A percentile compares a stretch with the other conserved stretches of the same genome.
phyloP scores from a whole-genome alignment of 2,329 filamentous ascomycete genomes.

The Colletotrichum zoysiae region DNA sequence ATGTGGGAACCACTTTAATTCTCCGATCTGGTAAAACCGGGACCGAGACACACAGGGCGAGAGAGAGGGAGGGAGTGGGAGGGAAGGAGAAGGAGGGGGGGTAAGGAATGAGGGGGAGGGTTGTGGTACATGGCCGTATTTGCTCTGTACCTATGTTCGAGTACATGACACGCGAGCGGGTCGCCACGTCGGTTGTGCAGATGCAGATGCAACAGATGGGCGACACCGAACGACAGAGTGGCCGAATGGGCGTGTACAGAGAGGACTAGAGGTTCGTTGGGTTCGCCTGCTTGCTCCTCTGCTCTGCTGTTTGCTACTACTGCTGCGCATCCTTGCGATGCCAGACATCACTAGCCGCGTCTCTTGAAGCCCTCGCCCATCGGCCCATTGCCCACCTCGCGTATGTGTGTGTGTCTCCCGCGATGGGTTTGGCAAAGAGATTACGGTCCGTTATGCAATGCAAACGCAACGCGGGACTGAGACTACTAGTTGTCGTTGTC shows the following conservation, averaged over 20 bases:
- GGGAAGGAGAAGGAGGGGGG: constrained; percentile 4
- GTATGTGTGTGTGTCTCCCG: constrained; percentile 4
- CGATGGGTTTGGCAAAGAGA: constrained; percentile 4
- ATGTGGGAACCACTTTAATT: constrained; percentile 38
- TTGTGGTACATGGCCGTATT: constrained; percentile 18
- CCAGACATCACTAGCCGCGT: constrained; percentile 39
- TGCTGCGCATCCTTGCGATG: constrained; percentile 29
- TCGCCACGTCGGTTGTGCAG: constrained; percentile 39
- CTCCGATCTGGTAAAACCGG: constrained; percentile 37
- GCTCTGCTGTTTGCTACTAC: constrained; percentile 2
- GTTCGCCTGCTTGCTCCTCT: constrained; percentile 3
- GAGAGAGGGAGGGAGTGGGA: not conserved
- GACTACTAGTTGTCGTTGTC: not conserved
- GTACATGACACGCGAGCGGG: constrained; percentile 22
- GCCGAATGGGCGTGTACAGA: constrained; percentile 28
- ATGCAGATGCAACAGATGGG: constrained; percentile 39
- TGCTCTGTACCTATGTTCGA: constrained; percentile 24
- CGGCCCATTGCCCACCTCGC: not conserved
- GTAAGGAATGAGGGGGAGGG: not conserved
- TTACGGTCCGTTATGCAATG: not conserved
- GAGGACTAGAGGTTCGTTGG: constrained; percentile 8
- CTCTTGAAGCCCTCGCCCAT: constrained; percentile 6
- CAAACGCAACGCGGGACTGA: constrained; percentile 9
- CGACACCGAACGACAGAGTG: constrained; percentile 25
- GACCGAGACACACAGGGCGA: constrained; percentile 12